phyloP scores from a whole-genome alignment of 2,329 filamentous ascomycete species.

The Botrytis fragariae region DNA sequence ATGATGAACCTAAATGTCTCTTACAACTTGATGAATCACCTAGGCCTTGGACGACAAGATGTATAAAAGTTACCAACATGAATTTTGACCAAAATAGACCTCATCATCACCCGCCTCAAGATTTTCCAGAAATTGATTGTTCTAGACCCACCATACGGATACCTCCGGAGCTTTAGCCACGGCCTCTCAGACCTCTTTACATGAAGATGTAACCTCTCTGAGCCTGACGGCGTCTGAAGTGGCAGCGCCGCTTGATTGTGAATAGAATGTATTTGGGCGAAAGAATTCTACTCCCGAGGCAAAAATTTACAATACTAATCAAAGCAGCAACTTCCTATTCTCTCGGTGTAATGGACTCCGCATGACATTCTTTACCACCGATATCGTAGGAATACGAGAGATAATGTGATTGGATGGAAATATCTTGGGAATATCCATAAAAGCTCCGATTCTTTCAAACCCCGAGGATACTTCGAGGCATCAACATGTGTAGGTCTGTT shows the following conservation, averaged over 20 bases:
- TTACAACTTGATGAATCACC: background rate
- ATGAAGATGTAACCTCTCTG: background rate
- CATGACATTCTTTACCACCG: background rate
- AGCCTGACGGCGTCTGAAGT: background rate
- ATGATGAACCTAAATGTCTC: background rate
- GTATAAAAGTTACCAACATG: background rate
- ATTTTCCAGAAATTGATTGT: background rate
- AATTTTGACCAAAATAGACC: background rate
- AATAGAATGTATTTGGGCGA: background rate
- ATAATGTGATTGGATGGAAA: background rate
- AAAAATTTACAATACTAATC: background rate
- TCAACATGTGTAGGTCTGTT: background rate
- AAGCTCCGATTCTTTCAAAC: background rate
- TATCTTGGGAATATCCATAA: background rate
- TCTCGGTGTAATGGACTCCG: conserved; percentile 3
- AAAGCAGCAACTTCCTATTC: background rate
- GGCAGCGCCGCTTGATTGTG: background rate
- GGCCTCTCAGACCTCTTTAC: background rate
- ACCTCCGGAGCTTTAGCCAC: background rate
- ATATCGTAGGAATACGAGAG: conserved; percentile 1
- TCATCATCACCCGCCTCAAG: background rate
- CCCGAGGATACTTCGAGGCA: background rate
- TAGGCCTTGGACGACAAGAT: background rate
- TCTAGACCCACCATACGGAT: background rate
- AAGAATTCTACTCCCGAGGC: background rate